Evolutionary conservation across 1,139 yeast genomes (phyloP), one percentile per base, ranked within the genome.

Genomic region (Saccharomyces hybrid): DNA sequence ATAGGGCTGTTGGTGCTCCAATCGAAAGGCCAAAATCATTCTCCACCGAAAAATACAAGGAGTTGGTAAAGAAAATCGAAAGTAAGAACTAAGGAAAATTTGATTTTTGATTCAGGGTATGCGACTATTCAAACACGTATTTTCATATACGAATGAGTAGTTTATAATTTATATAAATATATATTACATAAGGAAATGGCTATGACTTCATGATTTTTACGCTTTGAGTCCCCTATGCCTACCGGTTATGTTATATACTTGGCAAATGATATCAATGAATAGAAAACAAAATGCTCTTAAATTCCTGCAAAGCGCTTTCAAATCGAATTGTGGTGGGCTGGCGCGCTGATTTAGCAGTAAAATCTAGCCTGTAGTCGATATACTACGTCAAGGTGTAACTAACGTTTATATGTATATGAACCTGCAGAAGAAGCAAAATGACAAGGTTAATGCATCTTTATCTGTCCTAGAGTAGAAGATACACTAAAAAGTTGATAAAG

Each of bases 11-110:
- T 63, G 98, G 98, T 71, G 74, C 88, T 74, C 90, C 98, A 69
- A 88, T 91, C 71, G 98, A 91, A 80, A 86, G 98, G 79, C 98
- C 98, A 77, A 91, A 91, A 81, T 87, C 96, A 65, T 85, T 90
- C 86, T 86, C 96, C 64, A 73, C 81, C 57, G 81, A 78, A 57
- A 74, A 74, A 63, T 75, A 72, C 69, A 68, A 65, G 52, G 72
- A 72, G 63, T 65, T 75, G 61, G 75, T 38, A 19, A 38, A 38
- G 25, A 38, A 38, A 19, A 5, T 38, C n/a, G 44, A 38, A 38
- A 38, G 44, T 38, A 38, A 38, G 7, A 38, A 38, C 19, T 38
- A 19, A 38, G 26, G 19, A 38, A 38, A 3, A 38, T 38, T 16
- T 23, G 9, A 9, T 16, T 38, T 16, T 38, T 19, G 11, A 9